Conservation (phyloP, 352 stramenopile genomes). For the Halophytophthora batemanensis region DNA sequence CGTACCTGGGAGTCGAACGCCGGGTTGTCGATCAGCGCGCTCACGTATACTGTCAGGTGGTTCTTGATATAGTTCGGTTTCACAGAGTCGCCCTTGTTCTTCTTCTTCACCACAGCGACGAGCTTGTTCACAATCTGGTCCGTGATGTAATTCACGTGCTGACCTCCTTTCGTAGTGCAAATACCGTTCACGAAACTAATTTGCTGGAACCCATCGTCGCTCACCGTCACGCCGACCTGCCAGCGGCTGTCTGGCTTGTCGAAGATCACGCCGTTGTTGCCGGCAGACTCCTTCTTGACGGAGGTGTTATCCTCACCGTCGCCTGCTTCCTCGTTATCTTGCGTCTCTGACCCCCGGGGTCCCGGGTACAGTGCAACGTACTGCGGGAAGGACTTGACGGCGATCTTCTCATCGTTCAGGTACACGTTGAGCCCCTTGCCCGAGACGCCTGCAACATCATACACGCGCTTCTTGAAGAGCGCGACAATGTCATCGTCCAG, state of each 20-base stretch:
- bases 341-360: conserved; percentile 26
- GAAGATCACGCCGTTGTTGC: conserved; percentile 79
- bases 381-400: conserved; percentile 91
- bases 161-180: conserved; percentile 94
- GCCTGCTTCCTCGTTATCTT: conserved; percentile 26
- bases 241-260: conserved; percentile 92
- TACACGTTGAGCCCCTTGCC: conserved; percentile 91
- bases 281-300: conserved; percentile 22
- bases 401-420: conserved; percentile 93
- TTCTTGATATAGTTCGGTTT: conserved; percentile 95
- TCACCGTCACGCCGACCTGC: conserved; percentile 92
- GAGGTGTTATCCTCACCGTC: conserved; percentile 29
- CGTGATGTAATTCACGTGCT: conserved; percentile 94
- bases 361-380: conserved; percentile 92
- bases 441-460: conserved; percentile 96
- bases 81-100: conserved; percentile 91
- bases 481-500: conserved; percentile 94
- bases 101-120: conserved; percentile 91
- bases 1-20: conserved; percentile 95
- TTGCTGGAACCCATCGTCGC: conserved; percentile 93
- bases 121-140: conserved; percentile 90
- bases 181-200: conserved; percentile 99
- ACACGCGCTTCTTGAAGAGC: conserved; percentile 96
- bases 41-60: conserved; percentile 96
- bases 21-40: conserved; percentile 96